Base-by-base conservation (phyloP, 2,329 filamentous ascomycete species). In the Tolypocladium nubicola region DNA sequence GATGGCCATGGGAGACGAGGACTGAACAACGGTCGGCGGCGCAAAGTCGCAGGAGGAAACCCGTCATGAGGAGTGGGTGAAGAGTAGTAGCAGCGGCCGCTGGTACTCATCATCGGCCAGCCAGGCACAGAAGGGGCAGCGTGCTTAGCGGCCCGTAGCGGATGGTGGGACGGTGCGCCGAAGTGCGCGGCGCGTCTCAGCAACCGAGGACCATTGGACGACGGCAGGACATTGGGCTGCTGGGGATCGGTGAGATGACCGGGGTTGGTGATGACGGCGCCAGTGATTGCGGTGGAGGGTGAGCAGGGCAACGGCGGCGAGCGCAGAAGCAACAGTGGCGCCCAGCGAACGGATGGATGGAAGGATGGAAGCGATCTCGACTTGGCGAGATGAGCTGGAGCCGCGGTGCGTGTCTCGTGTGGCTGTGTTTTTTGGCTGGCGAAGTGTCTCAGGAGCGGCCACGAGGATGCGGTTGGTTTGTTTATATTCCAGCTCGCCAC, bases 31-130 rank as follows among this genome's bases (percentile, higher is more conserved):
- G 72, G 68, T 76, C 74, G 63, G 73, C 68, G 66, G 74, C 73
- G 67, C 77, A 80, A 62, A 78, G 70, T 67, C 72, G 70, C 58
- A 79, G 66, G 60, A 78, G 72, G 66, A 73, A 74, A 65, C 69
- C 71, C 65, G 73, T 77, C 78, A 81, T 81, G 75, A 66, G 67
- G 61, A 66, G 56, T 45, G 54, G 57, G 49, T 56, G 57, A 53
- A 53, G 59, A 49, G 58, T 59, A 64, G 58, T 60, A 65, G 60
- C 62, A 59, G 63, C 59, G 61, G 61, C 56, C 54, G 41, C 26
- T n/a, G 37, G 9, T 57, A 50, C 55, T 58, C 56, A 55, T 55
- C 41, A 26, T 43, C 33, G 41, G 47, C 47, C 45, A 30, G 26
- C 26, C 45, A 33, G 45, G 30, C 47, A 35, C 47, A 50, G 43